Conservation (phyloP, 805 yeast species). For the Yamadazyma insecticola region DNA sequence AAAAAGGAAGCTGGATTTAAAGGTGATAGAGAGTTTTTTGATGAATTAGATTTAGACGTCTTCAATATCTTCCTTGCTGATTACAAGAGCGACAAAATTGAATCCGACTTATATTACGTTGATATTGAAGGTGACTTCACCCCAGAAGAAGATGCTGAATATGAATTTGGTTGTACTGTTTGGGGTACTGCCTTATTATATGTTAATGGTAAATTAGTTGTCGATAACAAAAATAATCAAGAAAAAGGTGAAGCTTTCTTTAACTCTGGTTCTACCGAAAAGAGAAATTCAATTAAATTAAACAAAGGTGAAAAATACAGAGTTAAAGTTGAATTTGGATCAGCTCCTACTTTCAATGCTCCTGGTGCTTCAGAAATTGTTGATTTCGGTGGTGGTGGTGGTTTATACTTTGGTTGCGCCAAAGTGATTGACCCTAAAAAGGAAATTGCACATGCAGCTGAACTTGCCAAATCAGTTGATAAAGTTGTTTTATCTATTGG, state of each 20-base stretch:
- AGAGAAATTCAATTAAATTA: slow-evolving; percentile 32
- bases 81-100: slow-evolving; percentile 14
- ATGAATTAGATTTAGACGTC: slow-evolving; percentile 14
- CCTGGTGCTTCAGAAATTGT: slow-evolving; percentile 5
- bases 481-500: slow-evolving; percentile 28
- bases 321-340: slow-evolving; percentile 47
- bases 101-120: slow-evolving; percentile 31
- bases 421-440: slow-evolving; percentile 20
- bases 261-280: slow-evolving; percentile 46
- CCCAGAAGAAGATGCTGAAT: slow-evolving; percentile 45
- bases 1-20: slow-evolving; percentile 12
- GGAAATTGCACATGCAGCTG: slow-evolving; percentile 20
- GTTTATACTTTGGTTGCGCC: slow-evolving; percentile 19
- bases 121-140: slow-evolving; percentile 39
- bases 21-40: slow-evolving; percentile 14
- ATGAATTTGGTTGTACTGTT: slow-evolving; percentile 48
- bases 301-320: slow-evolving; percentile 42
- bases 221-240: slow-evolving; percentile 55
- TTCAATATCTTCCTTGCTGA: slow-evolving; percentile 17
- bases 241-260: slow-evolving; percentile 45
- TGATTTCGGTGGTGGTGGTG: slow-evolving; percentile 25
- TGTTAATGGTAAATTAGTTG: slow-evolving; percentile 46
- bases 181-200: slow-evolving; percentile 54
- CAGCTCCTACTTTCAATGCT: slow-evolving; percentile 14
- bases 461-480: slow-evolving; percentile 24